Percentiles rank a stretch among this genome's conserved stretches.
These are phyloP conservation scores for Cerrena zonata DNA, from an alignment of 1,284 basidiomycete genomes.

Conservation along the genomic window DNA sequence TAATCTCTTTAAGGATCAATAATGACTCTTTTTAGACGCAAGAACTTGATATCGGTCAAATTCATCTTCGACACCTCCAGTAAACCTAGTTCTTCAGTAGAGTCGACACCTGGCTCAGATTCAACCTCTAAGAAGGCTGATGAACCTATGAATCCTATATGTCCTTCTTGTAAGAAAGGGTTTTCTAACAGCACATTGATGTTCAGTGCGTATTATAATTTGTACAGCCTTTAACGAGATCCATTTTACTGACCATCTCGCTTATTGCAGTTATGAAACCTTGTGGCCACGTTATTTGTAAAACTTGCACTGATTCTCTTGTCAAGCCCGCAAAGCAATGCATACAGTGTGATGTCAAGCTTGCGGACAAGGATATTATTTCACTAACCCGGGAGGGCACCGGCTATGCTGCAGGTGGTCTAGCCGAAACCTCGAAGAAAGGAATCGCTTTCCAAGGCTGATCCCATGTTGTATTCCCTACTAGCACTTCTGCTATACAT, in stretches of 20 bases:
- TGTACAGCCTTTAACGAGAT: not conserved
- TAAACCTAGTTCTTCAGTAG: slow-evolving; percentile 31
- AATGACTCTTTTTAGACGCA: slow-evolving; percentile 44
- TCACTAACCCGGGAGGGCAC: slow-evolving; percentile 84
- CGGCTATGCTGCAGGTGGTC: slow-evolving; percentile 83
- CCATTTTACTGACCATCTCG: not conserved
- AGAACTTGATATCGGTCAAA: slow-evolving; percentile 69
- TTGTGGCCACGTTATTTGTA: slow-evolving; percentile 84
- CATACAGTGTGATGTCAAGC: slow-evolving; percentile 68
- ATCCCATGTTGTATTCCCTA: no score
- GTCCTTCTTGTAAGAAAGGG: slow-evolving; percentile 82
- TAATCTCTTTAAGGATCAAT: not conserved
- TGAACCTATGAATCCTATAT: slow-evolving; percentile 54
- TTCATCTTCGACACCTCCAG: slow-evolving; percentile 52
- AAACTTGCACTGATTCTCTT: slow-evolving; percentile 79
- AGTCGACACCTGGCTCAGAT: slow-evolving; percentile 32
- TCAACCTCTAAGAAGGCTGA: slow-evolving; percentile 42
- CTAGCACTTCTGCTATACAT: no score
- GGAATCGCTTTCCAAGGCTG: slow-evolving; percentile 77
- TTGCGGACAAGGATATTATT: slow-evolving; percentile 66
- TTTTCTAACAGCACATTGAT: slow-evolving; percentile 74
- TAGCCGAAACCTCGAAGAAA: slow-evolving; percentile 73
- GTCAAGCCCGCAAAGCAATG: slow-evolving; percentile 73
- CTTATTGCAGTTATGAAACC: slow-evolving; percentile 56
- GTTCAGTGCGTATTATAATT: slow-evolving; percentile 59